Conservation (phyloP, 306 rosid species). For the Cucurbita argyrosperma region DNA sequence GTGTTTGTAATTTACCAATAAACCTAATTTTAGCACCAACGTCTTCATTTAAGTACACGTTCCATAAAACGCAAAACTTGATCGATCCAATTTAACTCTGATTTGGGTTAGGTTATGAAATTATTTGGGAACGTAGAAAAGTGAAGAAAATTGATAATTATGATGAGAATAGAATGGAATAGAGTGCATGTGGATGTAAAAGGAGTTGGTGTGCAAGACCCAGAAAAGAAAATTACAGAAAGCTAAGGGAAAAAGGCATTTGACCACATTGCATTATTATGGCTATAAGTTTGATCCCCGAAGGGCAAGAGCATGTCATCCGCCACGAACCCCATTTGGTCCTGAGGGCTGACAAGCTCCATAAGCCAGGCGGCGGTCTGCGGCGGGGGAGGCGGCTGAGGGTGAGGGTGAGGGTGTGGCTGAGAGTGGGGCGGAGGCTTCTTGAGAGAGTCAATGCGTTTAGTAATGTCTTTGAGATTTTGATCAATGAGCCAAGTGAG, state of each 20-base stretch:
- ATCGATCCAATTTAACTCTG: no score
- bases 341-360: background rate
- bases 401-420: background rate
- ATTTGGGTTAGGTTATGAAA: no score
- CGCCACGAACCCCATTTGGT: constrained; percentile 2
- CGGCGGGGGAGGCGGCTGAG: background rate
- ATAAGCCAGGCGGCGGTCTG: background rate
- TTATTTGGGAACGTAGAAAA: no score
- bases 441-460: background rate
- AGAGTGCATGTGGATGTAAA: background rate
- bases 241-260: constrained; percentile 10
- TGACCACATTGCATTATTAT: constrained; percentile 3
- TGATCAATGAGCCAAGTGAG: constrained; percentile 17
- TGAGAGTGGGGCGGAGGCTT: background rate
- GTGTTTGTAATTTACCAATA: no score
- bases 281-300: background rate
- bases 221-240: background rate
- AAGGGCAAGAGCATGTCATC: constrained; percentile 11
- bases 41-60: no score
- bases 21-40: no score
- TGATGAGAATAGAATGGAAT: no score
- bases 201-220: background rate
- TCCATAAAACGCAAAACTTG: no score
- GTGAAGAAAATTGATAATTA: background rate
- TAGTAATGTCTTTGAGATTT: constrained; percentile 6